phyloP scores from a whole-genome alignment of 495 filamentous ascomycete species.

The Trichocladium antarcticum region DNA sequence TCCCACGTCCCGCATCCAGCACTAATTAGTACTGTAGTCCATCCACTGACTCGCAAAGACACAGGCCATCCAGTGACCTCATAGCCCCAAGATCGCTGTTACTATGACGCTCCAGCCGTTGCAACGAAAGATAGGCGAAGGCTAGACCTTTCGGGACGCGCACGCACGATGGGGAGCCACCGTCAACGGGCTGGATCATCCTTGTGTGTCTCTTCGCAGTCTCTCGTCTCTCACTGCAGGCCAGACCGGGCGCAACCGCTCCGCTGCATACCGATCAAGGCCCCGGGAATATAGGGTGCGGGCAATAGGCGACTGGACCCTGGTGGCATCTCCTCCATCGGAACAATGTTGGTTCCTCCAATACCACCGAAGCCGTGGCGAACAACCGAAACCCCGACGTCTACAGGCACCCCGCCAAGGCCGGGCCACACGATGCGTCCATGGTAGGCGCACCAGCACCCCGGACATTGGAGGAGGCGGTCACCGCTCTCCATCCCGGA shows the following conservation, averaged over 20 bases:
- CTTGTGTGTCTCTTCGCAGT: too few relatives aligned
- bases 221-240: too few relatives aligned
- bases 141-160: neutral
- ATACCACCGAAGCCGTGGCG: neutral
- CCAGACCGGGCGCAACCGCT: too few relatives aligned
- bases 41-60: neutral
- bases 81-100: neutral
- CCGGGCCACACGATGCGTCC: neutral
- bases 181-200: too few relatives aligned
- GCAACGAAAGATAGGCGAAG: neutral
- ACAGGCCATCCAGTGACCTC: slow-evolving; percentile 2
- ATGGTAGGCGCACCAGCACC: neutral
- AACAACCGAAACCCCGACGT: neutral
- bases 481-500: slow-evolving; percentile 6
- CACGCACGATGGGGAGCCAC: too few relatives aligned
- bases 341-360: neutral
- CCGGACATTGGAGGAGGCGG: neutral
- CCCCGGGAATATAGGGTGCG: too few relatives aligned
- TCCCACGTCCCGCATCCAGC: too few relatives aligned
- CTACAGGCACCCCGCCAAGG: slow-evolving; percentile 2
- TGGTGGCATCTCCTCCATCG: too few relatives aligned
- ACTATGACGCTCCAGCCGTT: slow-evolving; percentile 5
- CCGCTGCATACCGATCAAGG: too few relatives aligned
- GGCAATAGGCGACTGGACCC: too few relatives aligned
- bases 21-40: too few relatives aligned